Percentiles rank a stretch among this genome's conserved stretches.
Conservation (phyloP, 352 stramenopile genomes). For the Globisporangium emineosum region DNA sequence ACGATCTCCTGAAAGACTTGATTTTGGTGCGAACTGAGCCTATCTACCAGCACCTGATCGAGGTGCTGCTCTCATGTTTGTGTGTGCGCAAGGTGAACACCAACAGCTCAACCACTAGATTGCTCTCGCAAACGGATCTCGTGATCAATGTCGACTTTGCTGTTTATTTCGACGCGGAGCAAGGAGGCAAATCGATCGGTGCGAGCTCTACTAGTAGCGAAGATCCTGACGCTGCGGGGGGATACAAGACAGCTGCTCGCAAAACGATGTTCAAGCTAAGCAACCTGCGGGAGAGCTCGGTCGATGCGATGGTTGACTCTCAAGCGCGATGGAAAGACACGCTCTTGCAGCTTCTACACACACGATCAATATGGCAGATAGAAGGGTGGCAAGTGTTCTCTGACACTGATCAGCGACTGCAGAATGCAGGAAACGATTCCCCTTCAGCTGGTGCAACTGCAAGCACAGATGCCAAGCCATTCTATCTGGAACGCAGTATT, state of each 20-base stretch:
- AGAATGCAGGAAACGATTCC: background rate
- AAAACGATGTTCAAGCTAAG: conserved; percentile 41
- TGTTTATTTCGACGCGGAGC: conserved; percentile 22
- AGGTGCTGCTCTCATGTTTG: conserved; percentile 50
- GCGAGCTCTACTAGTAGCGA: conserved; percentile 13
- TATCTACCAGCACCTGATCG: conserved; percentile 50
- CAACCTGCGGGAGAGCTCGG: conserved; percentile 30
- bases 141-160: conserved; percentile 34
- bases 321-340: conserved; percentile 34
- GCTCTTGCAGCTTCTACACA: conserved; percentile 31
- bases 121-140: conserved; percentile 24
- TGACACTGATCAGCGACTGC: background rate
- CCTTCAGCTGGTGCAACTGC: no score
- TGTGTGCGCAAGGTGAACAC: conserved; percentile 38
- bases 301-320: conserved; percentile 37
- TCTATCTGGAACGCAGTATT: conserved; percentile 34
- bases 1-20: conserved; percentile 57
- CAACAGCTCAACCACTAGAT: conserved; percentile 16
- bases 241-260: conserved; percentile 21
- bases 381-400: conserved; percentile 26
- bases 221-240: conserved; percentile 13
- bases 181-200: conserved; percentile 19
- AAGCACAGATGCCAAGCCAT: background rate
- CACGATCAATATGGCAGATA: conserved; percentile 43
- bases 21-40: conserved; percentile 61